A percentile compares a stretch with the other conserved stretches of the same genome.
Evolutionary conservation across 768 basidiomycete species (phyloP).

Genomic region (Tephrocybe sp.): DNA sequence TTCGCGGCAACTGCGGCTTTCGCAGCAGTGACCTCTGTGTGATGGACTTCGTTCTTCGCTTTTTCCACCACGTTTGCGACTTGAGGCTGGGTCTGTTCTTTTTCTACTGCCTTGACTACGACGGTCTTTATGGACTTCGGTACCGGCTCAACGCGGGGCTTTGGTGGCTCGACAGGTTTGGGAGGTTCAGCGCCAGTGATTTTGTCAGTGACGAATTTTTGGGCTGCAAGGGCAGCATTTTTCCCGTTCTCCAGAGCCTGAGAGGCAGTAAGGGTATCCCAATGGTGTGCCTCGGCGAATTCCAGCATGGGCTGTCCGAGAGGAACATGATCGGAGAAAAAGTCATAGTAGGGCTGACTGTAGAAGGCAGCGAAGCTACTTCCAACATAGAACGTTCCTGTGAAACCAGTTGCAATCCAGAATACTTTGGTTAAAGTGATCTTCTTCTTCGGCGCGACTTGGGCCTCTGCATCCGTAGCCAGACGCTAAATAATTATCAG

Average conservation of each 20-base stretch:
- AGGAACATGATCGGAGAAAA: conserved; percentile 81
- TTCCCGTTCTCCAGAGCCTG: conserved; percentile 54
- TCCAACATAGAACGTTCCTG: conserved; percentile 77
- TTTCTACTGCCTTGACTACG: conserved; percentile 36
- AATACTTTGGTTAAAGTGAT: conserved; percentile 57
- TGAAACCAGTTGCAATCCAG: conserved; percentile 63
- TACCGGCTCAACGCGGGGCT: conserved; percentile 30
- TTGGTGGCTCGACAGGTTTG: conserved; percentile 31
- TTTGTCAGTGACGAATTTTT: conserved; percentile 50
- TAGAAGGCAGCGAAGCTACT: conserved; percentile 79
- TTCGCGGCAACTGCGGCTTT: conserved; percentile 18
- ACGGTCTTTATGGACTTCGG: conserved; percentile 38
- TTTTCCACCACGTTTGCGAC: conserved; percentile 40
- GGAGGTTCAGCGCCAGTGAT: conserved; percentile 39
- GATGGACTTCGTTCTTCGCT: conserved; percentile 48
- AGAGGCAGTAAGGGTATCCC: conserved; percentile 71
- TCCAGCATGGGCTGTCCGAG: conserved; percentile 75
- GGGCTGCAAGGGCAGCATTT: conserved; percentile 44
- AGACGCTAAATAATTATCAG: conserved; percentile 46
- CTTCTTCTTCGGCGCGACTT: conserved; percentile 45
- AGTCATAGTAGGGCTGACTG: conserved; percentile 76
- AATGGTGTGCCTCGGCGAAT: conserved; percentile 74
- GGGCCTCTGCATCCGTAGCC: conserved; percentile 49
- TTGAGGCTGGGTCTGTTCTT: conserved; percentile 44
- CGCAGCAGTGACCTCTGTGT: conserved; percentile 20